A percentile compares a stretch with the other conserved stretches of the same genome.
Evolutionary conservation across 805 yeast genomes (phyloP).

Genomic region (Ogataea thermomethanolica): DNA sequence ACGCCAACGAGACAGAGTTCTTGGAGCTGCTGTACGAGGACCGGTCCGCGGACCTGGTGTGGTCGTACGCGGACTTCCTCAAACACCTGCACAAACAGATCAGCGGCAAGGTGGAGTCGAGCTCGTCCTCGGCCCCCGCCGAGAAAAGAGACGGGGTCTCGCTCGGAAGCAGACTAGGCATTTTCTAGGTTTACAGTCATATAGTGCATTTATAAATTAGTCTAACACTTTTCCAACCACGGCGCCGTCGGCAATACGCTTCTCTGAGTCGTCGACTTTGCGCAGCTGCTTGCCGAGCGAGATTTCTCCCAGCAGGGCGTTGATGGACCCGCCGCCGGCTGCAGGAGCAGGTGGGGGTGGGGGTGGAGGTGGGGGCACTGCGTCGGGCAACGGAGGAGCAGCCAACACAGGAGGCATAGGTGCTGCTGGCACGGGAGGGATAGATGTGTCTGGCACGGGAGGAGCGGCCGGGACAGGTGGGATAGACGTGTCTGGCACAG

Average conservation of each 20-base stretch:
- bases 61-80: slow-evolving; percentile 65
- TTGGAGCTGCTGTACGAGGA: slow-evolving; percentile 72
- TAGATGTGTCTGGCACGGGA: slow-evolving; percentile 7
- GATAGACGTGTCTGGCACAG: too few relatives aligned
- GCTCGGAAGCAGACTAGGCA: slow-evolving; percentile 18
- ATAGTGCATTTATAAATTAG: slow-evolving; percentile 8
- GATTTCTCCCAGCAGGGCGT: slow-evolving; percentile 53
- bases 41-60: slow-evolving; percentile 47
- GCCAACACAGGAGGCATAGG: slow-evolving; percentile 13
- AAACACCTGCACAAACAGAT: slow-evolving; percentile 64
- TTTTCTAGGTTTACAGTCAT: slow-evolving; percentile 15
- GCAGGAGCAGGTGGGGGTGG: slow-evolving; percentile 35
- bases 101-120: slow-evolving; percentile 41
- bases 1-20: slow-evolving; percentile 56
- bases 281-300: slow-evolving; percentile 48
- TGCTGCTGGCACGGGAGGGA: slow-evolving; percentile 4
- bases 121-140: slow-evolving; percentile 2
- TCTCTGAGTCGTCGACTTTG: slow-evolving; percentile 47
- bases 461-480: too few relatives aligned
- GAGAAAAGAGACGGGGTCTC: slow-evolving; percentile 14
- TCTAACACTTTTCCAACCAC: slow-evolving; percentile 49
- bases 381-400: slow-evolving; percentile 22
- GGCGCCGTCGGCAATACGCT: slow-evolving; percentile 44
- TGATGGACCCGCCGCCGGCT: slow-evolving; percentile 30
- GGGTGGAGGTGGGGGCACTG: slow-evolving; percentile 33